Percentiles rank a stretch among this genome's conserved stretches.
These are phyloP conservation scores for Clarireedia homoeocarpa DNA, from an alignment of 2,329 filamentous ascomycete genomes.

Conservation along the genomic window DNA sequence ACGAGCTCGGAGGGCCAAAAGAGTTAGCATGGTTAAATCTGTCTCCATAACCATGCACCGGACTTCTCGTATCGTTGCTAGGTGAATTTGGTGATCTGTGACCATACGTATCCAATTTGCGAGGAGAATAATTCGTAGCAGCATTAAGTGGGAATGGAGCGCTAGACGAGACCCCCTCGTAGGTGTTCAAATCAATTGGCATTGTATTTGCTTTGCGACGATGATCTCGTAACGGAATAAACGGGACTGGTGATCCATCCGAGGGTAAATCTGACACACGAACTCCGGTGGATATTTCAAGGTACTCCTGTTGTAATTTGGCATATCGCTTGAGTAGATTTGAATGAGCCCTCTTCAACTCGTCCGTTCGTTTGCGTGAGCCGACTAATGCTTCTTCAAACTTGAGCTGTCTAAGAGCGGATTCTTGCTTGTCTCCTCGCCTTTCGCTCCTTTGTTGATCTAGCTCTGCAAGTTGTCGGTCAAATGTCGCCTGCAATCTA, in stretches of 20 bases:
- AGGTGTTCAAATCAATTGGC: not conserved
- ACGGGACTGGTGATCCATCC: not conserved
- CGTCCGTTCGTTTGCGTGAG: slow-evolving; percentile 32
- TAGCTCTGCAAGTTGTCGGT: too few species aligned
- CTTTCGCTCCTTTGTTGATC: too few species aligned
- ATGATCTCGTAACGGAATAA: not conserved
- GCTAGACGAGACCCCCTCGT: not conserved
- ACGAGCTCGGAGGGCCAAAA: not conserved
- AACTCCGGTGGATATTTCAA: slow-evolving; percentile 9
- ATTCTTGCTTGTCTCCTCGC: slow-evolving; percentile 13
- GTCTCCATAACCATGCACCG: slow-evolving; percentile 1
- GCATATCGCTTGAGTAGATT: slow-evolving; percentile 42
- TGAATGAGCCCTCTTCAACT: slow-evolving; percentile 44
- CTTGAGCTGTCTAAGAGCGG: slow-evolving; percentile 8
- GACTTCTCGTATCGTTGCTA: not conserved
- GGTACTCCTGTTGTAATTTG: slow-evolving; percentile 38
- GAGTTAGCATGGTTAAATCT: not conserved
- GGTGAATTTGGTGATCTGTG: not conserved
- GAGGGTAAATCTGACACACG: not conserved
- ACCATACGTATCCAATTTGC: not conserved
- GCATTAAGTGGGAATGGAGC: not conserved
- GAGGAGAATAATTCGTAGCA: not conserved
- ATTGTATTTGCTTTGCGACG: not conserved
- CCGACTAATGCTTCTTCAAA: slow-evolving; percentile 18
- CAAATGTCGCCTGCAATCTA: too few species aligned